Evolutionary conservation across 148 eudicot genomes (phyloP), one percentile per base, ranked within the genome.

Genomic region (Nepenthes mirabilis): DNA sequence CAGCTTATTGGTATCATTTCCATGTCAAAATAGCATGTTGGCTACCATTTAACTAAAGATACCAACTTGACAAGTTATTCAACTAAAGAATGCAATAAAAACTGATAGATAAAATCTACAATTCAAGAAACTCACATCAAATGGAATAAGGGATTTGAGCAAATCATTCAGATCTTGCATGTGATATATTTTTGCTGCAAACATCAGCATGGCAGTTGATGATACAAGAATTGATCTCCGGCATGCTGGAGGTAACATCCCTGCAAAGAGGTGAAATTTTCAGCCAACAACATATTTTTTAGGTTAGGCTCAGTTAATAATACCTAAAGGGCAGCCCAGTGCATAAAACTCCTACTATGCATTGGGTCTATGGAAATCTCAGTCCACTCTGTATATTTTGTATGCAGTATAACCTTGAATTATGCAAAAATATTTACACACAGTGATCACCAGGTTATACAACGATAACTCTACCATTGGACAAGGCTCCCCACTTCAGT

Each of bases 171-270:
- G 55, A 54, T 79, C 83, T 59, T 79, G 68, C 56, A 93, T 86
- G 49, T 86, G 88, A 72, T 80, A 82, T 62, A 80, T 71, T 77
- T 80, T 88, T 11, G 91, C 87, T 59, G 87, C 83, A 74, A 88
- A 88, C 82, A 79, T 76, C 48, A 88, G 61, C 95, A 93, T 88
- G 14, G 96, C 80, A 37, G 82, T 79, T n/a, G 98, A 80, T 37
- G 83, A 68, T 23, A 89, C 69, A 75, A 83, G 75, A 61, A 88
- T 70, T 33, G 83, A 75, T 79, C 94, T 85, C 75, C 70, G 82
- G 78, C 85, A 82, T 36, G 88, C 80, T 35, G 88, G 80, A 14
- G 96, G 73, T 58, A 87, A 61, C 64, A 64, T 72, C 34, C 83
- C 99, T 88, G 57, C 12, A 57, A 70, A 61, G 33, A 50, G 48